Conservation (phyloP, 192 early-diverging fungal species). For the Rhizoclosmatium globosum region DNA sequence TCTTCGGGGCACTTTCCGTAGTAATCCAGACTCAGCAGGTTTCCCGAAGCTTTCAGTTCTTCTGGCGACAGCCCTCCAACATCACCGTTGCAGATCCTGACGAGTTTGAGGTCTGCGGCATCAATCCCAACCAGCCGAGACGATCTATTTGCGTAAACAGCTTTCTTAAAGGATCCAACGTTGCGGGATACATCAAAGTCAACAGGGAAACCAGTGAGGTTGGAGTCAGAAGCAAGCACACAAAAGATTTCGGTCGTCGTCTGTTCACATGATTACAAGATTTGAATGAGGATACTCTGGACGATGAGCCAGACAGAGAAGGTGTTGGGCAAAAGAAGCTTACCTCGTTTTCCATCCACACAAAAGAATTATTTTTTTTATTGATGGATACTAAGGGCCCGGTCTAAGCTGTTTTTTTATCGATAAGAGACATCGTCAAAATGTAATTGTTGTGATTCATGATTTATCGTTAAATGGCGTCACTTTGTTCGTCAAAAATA, state of each 20-base stretch:
- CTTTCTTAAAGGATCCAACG: background rate
- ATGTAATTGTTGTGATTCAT: no score
- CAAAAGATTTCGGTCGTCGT: constrained; percentile 14
- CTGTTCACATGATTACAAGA: no score
- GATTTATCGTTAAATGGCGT: no score
- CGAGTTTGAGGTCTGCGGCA: background rate
- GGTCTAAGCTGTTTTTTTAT: no score
- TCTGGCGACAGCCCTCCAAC: background rate
- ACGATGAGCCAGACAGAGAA: no score
- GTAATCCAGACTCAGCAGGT: background rate
- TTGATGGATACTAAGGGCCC: no score
- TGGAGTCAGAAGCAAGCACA: background rate
- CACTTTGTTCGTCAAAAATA: no score
- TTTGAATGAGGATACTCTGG: no score
- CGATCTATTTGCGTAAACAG: background rate
- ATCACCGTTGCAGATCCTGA: background rate
- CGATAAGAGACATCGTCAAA: no score
- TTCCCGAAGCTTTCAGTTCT: background rate
- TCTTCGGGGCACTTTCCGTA: background rate
- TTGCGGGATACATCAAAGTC: constrained; percentile 11
- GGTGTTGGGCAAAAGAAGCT: no score
- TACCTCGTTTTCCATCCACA: no score
- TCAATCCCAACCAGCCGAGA: background rate
- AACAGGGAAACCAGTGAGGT: constrained; percentile 16
- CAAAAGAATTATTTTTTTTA: no score